Evolutionary conservation across 108 stramenopile species (phyloP), one percentile per base, ranked within the genome.

Genomic region (Skeletonema potamos): DNA sequence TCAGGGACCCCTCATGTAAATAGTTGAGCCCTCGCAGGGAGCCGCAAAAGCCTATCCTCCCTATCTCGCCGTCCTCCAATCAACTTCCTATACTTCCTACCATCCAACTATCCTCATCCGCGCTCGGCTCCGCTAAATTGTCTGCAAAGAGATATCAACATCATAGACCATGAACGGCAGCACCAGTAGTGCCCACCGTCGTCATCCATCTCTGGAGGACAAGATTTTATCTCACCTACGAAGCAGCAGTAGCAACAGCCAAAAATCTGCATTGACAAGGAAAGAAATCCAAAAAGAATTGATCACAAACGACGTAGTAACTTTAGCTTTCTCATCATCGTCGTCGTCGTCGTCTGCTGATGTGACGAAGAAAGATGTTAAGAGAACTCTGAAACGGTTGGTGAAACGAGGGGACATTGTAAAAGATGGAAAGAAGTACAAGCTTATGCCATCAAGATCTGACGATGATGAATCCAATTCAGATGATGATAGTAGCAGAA

Each of bases 361-460:
- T 65, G 51, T 30, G 66, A 37, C 66, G 1, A 76, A 83, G 68
- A 72, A 76, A 33, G 59, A 83, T 17, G 27, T 85, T 43, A 83
- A 85, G 27, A 54, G 34, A 46, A 65, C 80, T 32, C 68, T 89
- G 10, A 80, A 81, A 55, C 70, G 70, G 13, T 70, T 89, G 30
- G 59, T 82, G 6, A 41, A 73, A 20, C 33, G 29, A 20, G 86
- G 79, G 44, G 62, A 58, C 15, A 48, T 89, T 33, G 26, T n/a
- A 11, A 89, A 85, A 63, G 68, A 81, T 51, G 82, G 82, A 15
- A 85, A 83, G 51, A 17, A 58, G 54, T 83, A 64, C 67, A 51
- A 51, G 22, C 15, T 51, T 6, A 17, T 18, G 18, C 18, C 48
- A 17, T 22, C 48, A 22, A n/a, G n/a, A n/a, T 24, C 22, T 0